Evolutionary conservation across 495 filamentous ascomycete genomes (phyloP).

Genomic region (Stereocaulon alpinum): DNA sequence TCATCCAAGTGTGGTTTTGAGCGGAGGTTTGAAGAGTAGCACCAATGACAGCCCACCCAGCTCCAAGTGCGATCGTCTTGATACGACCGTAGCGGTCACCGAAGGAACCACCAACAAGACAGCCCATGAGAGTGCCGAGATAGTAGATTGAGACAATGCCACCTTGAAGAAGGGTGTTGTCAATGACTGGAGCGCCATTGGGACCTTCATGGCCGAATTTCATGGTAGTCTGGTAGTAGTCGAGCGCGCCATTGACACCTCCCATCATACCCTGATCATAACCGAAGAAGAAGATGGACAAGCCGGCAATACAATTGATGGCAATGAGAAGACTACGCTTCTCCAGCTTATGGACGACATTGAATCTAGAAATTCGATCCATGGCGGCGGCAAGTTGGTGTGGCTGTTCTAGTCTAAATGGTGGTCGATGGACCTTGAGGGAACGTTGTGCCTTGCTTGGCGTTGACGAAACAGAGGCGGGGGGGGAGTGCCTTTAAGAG

Average conservation of each 20-base stretch:
- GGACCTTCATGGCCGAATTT: conserved; percentile 50
- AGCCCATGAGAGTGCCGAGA: conserved; percentile 54
- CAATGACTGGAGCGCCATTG: conserved; percentile 42
- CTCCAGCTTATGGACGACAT: conserved; percentile 51
- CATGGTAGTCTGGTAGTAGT: conserved; percentile 55
- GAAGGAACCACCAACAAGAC: conserved; percentile 48
- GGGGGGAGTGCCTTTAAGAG: not conserved
- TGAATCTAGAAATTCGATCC: conserved; percentile 39
- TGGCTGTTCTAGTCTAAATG: not conserved
- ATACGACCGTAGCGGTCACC: conserved; percentile 54
- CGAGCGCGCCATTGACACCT: conserved; percentile 55
- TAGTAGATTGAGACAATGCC: conserved; percentile 62
- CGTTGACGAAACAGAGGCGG: conserved; percentile 6
- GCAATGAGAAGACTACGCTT: conserved; percentile 53
- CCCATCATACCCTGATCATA: conserved; percentile 70
- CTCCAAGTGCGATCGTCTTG: conserved; percentile 48
- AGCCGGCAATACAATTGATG: conserved; percentile 52
- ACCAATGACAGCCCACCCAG: conserved; percentile 47
- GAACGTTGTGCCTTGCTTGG: conserved; percentile 5
- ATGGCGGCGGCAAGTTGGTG: conserved; percentile 14
- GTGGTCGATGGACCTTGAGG: not conserved
- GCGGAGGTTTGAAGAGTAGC: conserved; percentile 52
- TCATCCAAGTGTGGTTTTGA: conserved; percentile 62
- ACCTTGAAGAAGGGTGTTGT: conserved; percentile 53
- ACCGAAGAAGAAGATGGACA: conserved; percentile 52